Evolutionary conservation across 495 filamentous ascomycete species (phyloP).

Genomic region (Aspergillus cristatus): DNA sequence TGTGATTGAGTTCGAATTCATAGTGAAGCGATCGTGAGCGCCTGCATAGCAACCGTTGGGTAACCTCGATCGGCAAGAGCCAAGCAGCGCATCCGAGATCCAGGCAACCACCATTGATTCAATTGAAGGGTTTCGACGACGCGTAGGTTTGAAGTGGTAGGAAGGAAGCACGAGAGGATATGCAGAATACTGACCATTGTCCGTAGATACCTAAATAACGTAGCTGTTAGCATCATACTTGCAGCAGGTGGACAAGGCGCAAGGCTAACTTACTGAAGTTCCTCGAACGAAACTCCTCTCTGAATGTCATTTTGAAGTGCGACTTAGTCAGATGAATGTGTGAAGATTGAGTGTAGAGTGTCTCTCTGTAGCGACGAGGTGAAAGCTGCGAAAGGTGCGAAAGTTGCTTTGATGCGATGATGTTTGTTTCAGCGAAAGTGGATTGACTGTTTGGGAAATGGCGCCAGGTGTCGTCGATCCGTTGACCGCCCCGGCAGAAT

Average conservation of each 20-base stretch:
- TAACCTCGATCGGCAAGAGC: slow-evolving; percentile 3
- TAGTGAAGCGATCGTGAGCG: too few relatives aligned
- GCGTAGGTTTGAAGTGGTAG: neutral
- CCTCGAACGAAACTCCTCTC: slow-evolving; percentile 77
- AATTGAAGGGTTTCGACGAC: neutral
- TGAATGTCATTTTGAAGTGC: slow-evolving; percentile 37
- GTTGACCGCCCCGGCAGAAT: slow-evolving; percentile 19
- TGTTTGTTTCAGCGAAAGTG: too few relatives aligned
- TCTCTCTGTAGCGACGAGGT: too few relatives aligned
- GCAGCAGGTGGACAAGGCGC: slow-evolving; percentile 13
- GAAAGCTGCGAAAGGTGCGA: too few relatives aligned
- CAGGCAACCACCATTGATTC: slow-evolving; percentile 14
- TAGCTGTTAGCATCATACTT: slow-evolving; percentile 22
- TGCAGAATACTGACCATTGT: slow-evolving; percentile 75
- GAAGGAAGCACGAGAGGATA: neutral
- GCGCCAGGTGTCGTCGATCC: slow-evolving; percentile 12
- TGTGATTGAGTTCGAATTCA: too few relatives aligned
- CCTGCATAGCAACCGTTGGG: neutral
- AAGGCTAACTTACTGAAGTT: slow-evolving; percentile 81
- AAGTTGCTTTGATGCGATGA: too few relatives aligned
- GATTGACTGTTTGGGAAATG: neutral
- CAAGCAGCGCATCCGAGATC: slow-evolving; percentile 13
- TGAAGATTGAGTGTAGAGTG: too few relatives aligned
- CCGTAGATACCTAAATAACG: slow-evolving; percentile 80
- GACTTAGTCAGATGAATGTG: neutral